phyloP scores from a whole-genome alignment of 371 early-diverging fungal species.

The Sanchytrium tribonematis region DNA sequence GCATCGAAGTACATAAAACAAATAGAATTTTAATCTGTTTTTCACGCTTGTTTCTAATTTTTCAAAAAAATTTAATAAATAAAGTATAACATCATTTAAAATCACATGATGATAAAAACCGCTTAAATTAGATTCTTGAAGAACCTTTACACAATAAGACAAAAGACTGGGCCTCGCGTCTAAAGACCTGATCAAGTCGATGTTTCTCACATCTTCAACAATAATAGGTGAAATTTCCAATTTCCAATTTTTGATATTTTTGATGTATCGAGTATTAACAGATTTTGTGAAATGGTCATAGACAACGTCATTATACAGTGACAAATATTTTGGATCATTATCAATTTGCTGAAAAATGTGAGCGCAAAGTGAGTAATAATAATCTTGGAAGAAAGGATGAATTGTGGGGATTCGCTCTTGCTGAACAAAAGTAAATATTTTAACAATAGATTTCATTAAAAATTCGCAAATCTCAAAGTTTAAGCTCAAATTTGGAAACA shows the following conservation, averaged over 20 bases:
- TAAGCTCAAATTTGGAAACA: not conserved
- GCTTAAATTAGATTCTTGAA: not conserved
- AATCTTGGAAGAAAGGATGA: not conserved
- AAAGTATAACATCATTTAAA: not conserved
- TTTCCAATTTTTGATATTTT: not conserved
- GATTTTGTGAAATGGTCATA: not conserved
- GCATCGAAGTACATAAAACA: not conserved
- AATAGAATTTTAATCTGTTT: not conserved
- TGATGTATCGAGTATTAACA: not conserved
- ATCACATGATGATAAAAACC: not conserved
- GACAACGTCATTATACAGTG: not conserved
- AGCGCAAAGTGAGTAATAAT: not conserved
- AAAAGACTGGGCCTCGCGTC: not conserved
- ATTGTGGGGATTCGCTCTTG: not conserved
- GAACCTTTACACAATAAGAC: not conserved
- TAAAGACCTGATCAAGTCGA: not conserved
- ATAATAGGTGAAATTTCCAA: not conserved
- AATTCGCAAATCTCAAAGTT: not conserved
- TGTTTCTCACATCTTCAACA: not conserved
- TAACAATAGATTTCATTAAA: not conserved
- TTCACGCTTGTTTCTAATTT: not conserved
- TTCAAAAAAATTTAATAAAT: not conserved
- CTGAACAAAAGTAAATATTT: not conserved
- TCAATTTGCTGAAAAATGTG: not conserved
- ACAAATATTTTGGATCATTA: not conserved